These are phyloP conservation scores for Agrostemma githago DNA, from an alignment of 148 eudicot genomes.

Conservation along the genomic window DNA sequence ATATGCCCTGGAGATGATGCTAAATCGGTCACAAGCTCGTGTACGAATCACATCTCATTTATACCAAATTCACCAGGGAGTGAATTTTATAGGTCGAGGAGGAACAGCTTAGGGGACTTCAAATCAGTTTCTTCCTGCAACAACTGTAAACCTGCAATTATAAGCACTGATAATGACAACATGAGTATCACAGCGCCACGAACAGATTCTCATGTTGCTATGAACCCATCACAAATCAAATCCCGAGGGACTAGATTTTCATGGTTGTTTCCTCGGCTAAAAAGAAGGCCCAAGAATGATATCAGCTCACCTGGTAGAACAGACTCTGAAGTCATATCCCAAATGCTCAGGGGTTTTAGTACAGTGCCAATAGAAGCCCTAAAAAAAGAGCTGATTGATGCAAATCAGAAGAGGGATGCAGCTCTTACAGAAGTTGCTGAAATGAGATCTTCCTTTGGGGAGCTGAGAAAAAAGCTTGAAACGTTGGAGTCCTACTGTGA, in stretches of 20 bases:
- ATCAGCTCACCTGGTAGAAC: conserved; percentile 41
- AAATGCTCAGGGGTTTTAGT: conserved; percentile 38
- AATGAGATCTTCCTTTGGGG: conserved; percentile 76
- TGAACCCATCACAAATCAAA: conserved; percentile 38
- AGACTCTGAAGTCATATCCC: conserved; percentile 59
- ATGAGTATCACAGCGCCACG: conserved; percentile 48
- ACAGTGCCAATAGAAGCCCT: conserved; percentile 44
- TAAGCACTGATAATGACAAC: conserved; percentile 29
- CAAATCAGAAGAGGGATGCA: conserved; percentile 58
- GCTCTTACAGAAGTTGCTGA: conserved; percentile 61
- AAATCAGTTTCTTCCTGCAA: conserved; percentile 66
- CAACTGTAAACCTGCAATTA: conserved; percentile 54
- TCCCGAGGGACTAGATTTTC: conserved; percentile 47
- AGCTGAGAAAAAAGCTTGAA: conserved; percentile 61
- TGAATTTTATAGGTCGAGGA: conserved; percentile 43
- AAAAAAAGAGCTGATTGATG: conserved; percentile 63
- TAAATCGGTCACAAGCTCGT: conserved; percentile 47
- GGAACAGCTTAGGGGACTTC: conserved; percentile 63
- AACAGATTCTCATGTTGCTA: conserved; percentile 60
- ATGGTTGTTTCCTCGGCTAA: conserved; percentile 64
- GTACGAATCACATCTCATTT: conserved; percentile 31
- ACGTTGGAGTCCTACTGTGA: conserved; percentile 68
- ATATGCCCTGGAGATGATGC: conserved; percentile 38
- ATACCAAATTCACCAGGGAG: conserved; percentile 43
- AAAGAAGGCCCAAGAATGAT: conserved; percentile 58